Conservation (phyloP, 2,329 filamentous ascomycete species). For the Ophiostoma himal-ulmi region DNA sequence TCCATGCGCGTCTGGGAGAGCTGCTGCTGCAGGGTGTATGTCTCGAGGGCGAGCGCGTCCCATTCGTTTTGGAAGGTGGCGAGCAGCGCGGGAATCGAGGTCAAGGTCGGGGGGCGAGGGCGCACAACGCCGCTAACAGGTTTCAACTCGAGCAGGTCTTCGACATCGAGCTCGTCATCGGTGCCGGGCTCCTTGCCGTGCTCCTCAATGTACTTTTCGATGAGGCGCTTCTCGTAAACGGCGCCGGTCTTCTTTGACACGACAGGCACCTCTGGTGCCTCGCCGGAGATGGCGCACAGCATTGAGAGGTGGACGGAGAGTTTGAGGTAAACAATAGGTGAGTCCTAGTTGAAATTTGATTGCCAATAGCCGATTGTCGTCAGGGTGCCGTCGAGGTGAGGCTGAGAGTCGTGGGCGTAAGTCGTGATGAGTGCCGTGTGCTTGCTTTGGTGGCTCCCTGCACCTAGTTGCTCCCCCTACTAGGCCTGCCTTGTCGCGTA, state of each 20-base stretch:
- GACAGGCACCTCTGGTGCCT: constrained; percentile 90
- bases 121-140: constrained; percentile 69
- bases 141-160: constrained; percentile 86
- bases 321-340: not conserved
- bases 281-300: constrained; percentile 65
- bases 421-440: constrained; percentile 5
- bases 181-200: constrained; percentile 85
- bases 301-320: constrained; percentile 23
- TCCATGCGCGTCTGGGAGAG: constrained; percentile 87
- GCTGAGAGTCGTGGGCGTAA: not conserved
- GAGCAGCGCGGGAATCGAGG: constrained; percentile 90
- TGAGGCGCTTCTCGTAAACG: constrained; percentile 90
- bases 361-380: not conserved
- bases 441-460: constrained; percentile 12
- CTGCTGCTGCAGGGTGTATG: constrained; percentile 85
- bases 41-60: constrained; percentile 88
- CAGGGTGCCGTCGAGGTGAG: not conserved
- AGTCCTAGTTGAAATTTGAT: not conserved
- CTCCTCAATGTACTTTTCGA: constrained; percentile 90
- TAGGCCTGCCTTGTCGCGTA: constrained; percentile 16
- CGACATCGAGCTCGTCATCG: constrained; percentile 71
- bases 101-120: constrained; percentile 85
- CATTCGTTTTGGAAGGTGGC: constrained; percentile 97
- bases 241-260: constrained; percentile 85
- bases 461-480: constrained; percentile 14